These are phyloP conservation scores for Nakazawaea sp. DNA, from an alignment of 805 yeast species.

Conservation along the genomic window DNA sequence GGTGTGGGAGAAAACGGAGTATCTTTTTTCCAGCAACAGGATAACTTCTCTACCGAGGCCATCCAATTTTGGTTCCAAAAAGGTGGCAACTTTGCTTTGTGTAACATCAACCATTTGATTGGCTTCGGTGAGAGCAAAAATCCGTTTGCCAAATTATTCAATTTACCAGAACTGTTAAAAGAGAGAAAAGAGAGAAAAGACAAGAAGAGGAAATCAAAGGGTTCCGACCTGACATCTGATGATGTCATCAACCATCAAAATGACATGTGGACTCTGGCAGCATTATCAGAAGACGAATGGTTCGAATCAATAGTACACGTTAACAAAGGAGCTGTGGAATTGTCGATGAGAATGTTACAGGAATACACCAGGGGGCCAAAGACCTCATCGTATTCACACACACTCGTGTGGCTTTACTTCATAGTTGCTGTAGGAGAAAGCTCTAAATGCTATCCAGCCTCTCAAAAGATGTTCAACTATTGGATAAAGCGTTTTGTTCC, in stretches of 20 bases:
- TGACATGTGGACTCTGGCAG: conserved; percentile 20
- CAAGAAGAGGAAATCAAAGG: conserved; percentile 39
- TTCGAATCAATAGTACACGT: conserved; percentile 45
- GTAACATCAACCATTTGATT: conserved; percentile 66
- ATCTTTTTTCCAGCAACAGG: conserved; percentile 48
- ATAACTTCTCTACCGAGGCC: conserved; percentile 35
- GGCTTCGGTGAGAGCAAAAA: conserved; percentile 74
- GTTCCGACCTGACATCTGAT: conserved; percentile 20
- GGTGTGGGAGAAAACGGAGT: conserved; percentile 61
- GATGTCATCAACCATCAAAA: conserved; percentile 13
- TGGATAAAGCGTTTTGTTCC: conserved; percentile 55
- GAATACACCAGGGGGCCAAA: conserved; percentile 68
- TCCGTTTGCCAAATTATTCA: conserved; percentile 72
- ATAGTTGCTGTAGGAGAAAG: conserved; percentile 58
- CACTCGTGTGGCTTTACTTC: conserved; percentile 73
- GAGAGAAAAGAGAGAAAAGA: conserved; percentile 71
- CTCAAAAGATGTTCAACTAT: conserved; percentile 41
- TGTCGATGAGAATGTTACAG: conserved; percentile 60
- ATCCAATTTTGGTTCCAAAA: conserved; percentile 71
- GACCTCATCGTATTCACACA: conserved; percentile 64
- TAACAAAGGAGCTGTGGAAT: conserved; percentile 58
- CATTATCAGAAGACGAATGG: conserved; percentile 40
- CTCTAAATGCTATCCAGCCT: conserved; percentile 33
- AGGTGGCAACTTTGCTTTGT: conserved; percentile 67
- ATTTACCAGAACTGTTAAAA: conserved; percentile 62